Percentiles rank a stretch among this genome's conserved stretches.
phyloP scores from a whole-genome alignment of 768 basidiomycete genomes.

The Daedaleopsis nitida region DNA sequence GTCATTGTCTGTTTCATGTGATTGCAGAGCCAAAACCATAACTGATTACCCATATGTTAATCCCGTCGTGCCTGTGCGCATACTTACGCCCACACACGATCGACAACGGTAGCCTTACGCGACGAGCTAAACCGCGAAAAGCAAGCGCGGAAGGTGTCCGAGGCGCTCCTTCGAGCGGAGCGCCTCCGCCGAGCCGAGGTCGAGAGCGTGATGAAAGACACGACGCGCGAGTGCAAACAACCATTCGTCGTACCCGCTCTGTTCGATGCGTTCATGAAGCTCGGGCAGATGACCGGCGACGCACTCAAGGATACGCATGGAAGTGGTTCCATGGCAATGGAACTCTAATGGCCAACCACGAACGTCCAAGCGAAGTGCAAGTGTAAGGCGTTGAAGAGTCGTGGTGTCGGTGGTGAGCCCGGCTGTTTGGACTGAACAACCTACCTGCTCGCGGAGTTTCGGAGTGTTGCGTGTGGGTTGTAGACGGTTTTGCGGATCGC shows the following conservation, averaged over 20 bases:
- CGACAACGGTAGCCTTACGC: constrained; percentile 20
- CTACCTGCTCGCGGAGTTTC: not conserved
- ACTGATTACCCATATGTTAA: not conserved
- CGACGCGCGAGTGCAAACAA: constrained; percentile 27
- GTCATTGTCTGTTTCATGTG: not conserved
- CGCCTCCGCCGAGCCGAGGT: constrained; percentile 24
- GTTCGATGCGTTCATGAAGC: constrained; percentile 32
- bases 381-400: no score
- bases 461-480: not conserved
- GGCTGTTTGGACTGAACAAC: not conserved
- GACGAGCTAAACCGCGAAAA: constrained; percentile 23
- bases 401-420: not conserved
- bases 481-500: not conserved
- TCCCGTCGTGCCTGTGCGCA: not conserved
- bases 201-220: constrained; percentile 28
- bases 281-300: constrained; percentile 30
- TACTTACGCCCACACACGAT: not conserved
- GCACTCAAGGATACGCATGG: constrained; percentile 11
- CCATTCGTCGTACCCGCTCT: constrained; percentile 36
- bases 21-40: not conserved
- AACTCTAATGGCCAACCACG: not conserved
- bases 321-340: constrained; percentile 1
- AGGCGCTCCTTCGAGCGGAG: constrained; percentile 26
- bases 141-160: constrained; percentile 23
- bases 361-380: not conserved